Evolutionary conservation across 129 eudicot species (phyloP).

Genomic region (Escallonia herrerae): DNA sequence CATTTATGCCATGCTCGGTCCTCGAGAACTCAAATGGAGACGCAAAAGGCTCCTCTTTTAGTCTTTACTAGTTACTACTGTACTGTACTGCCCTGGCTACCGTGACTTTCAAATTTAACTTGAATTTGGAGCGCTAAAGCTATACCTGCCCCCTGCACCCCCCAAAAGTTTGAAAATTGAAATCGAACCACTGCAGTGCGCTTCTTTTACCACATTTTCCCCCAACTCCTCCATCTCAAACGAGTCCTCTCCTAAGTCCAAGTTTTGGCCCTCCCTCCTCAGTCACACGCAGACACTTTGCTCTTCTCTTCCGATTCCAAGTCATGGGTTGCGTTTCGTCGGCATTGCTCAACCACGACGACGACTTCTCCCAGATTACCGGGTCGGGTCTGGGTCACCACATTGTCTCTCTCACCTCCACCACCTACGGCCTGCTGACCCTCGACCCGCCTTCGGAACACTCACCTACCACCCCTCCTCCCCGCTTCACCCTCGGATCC

Average conservation of each 20-base stretch:
- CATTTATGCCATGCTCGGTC: too few species aligned
- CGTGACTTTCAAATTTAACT: not conserved
- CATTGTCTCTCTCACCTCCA: conserved; percentile 92
- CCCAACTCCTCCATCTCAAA: not conserved
- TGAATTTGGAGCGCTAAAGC: conserved; percentile 4
- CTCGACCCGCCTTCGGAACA: conserved; percentile 37
- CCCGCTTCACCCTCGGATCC: conserved; percentile 43
- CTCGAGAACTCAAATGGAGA: not conserved
- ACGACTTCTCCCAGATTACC: conserved; percentile 58
- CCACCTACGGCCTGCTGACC: conserved; percentile 68
- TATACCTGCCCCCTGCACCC: too few species aligned
- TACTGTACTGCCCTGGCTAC: too few species aligned
- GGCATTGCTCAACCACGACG: conserved; percentile 52
- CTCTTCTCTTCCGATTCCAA: not conserved
- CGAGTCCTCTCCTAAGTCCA: not conserved
- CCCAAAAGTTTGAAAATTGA: not conserved
- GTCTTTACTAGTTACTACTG: not conserved
- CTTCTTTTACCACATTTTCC: not conserved
- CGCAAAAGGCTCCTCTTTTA: not conserved
- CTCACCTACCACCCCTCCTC: conserved; percentile 41
- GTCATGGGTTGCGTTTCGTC: conserved; percentile 95
- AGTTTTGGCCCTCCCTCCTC: conserved; percentile 5
- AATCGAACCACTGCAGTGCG: not conserved
- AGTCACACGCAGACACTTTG: not conserved
- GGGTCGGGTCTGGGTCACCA: conserved; percentile 70